Conservation (phyloP, 1,139 yeast genomes). For the Saccharomyces hybrid region DNA sequence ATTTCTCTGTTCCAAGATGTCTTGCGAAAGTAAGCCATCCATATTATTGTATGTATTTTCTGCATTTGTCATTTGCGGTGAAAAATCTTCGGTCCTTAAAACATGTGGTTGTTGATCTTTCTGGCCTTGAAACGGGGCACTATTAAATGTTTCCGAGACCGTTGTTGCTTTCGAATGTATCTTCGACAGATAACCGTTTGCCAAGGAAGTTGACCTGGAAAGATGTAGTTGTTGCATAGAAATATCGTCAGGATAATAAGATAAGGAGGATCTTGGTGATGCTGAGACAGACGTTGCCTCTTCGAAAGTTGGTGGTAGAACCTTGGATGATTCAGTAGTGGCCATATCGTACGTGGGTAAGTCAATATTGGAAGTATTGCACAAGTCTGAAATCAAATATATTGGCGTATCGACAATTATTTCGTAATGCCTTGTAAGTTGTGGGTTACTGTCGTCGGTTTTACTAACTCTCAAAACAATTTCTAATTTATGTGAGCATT, state of each 20-base stretch:
- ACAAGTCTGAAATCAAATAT: slow-evolving; percentile 60
- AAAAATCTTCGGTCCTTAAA: not conserved
- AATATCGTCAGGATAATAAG: slow-evolving; percentile 18
- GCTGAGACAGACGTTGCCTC: slow-evolving; percentile 37
- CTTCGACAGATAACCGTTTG: not conserved
- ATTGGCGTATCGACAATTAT: slow-evolving; percentile 86
- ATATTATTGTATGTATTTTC: slow-evolving; percentile 1
- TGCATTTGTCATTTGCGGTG: slow-evolving; percentile 7
- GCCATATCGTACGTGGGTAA: slow-evolving; percentile 57
- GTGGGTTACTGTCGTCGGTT: slow-evolving; percentile 41
- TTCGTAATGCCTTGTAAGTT: slow-evolving; percentile 66
- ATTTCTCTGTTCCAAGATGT: not conserved
- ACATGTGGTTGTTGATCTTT: not conserved
- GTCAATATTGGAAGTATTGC: slow-evolving; percentile 59
- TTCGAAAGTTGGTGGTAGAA: slow-evolving; percentile 47
- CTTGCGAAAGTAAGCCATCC: slow-evolving; percentile 2
- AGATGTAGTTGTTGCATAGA: slow-evolving; percentile 26
- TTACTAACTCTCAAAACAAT: slow-evolving; percentile 68
- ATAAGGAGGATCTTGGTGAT: slow-evolving; percentile 1
- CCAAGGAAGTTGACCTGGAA: slow-evolving; percentile 17
- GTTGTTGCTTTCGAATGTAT: not conserved
- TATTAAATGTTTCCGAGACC: slow-evolving; percentile 5
- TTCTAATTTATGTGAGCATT: slow-evolving; percentile 65
- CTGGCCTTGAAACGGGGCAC: slow-evolving; percentile 10
- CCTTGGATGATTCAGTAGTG: slow-evolving; percentile 26